Base-by-base conservation (phyloP, 2,329 filamentous ascomycete species). In the Colletotrichum sp. region DNA sequence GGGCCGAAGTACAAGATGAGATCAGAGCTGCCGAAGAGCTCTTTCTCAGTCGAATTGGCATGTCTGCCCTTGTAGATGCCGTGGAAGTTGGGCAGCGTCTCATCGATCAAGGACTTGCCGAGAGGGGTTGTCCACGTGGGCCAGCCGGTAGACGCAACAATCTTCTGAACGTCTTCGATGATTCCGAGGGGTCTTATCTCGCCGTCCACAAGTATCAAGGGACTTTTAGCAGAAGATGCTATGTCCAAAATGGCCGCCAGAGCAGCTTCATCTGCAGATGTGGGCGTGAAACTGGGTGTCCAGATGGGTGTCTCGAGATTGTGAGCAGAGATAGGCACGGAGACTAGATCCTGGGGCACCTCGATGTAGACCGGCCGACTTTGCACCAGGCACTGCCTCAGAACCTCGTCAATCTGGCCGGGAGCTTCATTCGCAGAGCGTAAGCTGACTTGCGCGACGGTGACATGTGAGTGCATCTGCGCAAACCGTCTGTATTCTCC, bases 341-440 rank as follows among this genome's bases (percentile, higher is more conserved):
- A 80, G 8, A 90, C 89, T 81, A 92, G 83, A 78, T 92, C 90
- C 15, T 87, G 85, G 0, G 90, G 91, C 6, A 92, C 79, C 77
- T 90, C 87, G 24, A 92, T 87, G 75, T 91, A 92, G 1, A 90
- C 91, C 0, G 91, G 91, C 4, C 89, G 85, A 72, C 88, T 90
- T 49, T 90, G 87, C 63, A 88, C 78, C 39, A 92, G 81, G 62
- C 89, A 90, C 72, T 90, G 85, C 71, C 83, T 82, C 36, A 92
- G 81, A 6, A 87, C 85, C 63, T 84, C 80, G 78, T 92, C 90
- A 30, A 92, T 90, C 72, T 89, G 85, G 30, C 86, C 84, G 0
- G 90, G 85, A 16, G 87, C 86, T 2, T 85, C 86, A 4, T 81
- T 77, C 2, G 87, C 82, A 75, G 91, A 87, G 60, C 81, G 85